Percentiles rank a stretch among this genome's conserved stretches.
Conservation (phyloP, 1,284 basidiomycete genomes). For the Paramarasmius palmivorus region DNA sequence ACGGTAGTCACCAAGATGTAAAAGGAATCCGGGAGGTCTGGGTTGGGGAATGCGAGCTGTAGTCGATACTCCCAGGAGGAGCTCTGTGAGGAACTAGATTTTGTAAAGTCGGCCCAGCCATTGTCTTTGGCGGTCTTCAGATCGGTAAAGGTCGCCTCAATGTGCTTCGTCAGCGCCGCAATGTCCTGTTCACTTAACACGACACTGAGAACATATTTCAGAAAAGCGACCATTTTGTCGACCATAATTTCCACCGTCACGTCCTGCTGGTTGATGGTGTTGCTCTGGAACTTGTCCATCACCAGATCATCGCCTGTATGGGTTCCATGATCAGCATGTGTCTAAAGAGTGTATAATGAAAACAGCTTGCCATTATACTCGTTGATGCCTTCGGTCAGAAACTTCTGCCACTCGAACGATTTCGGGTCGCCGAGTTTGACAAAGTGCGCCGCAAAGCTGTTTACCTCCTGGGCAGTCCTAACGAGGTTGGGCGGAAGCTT, state of each 20-base stretch:
- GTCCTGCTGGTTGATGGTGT: conserved; percentile 1
- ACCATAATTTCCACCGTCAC: background rate
- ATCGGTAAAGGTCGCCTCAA: conserved; percentile 5
- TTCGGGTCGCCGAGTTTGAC: background rate
- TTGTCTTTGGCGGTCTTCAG: conserved; percentile 3
- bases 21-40: background rate
- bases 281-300: conserved; percentile 5
- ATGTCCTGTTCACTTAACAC: background rate
- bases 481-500: background rate
- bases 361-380: background rate
- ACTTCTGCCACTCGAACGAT: conserved; percentile 4
- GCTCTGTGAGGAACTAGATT: background rate
- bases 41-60: conserved; percentile 1
- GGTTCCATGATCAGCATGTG: background rate
- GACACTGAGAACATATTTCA: background rate
- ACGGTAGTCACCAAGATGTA: conserved; percentile 3
- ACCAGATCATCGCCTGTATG: background rate
- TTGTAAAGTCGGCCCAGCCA: conserved; percentile 4
- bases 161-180: background rate
- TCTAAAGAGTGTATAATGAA: no score
- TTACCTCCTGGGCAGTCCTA: background rate
- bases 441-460: background rate
- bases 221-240: conserved; percentile 1
- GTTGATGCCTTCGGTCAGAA: background rate
- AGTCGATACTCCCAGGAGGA: conserved; percentile 7